Evolutionary conservation across 768 basidiomycete species (phyloP).

Genomic region (Obba rivulosa): DNA sequence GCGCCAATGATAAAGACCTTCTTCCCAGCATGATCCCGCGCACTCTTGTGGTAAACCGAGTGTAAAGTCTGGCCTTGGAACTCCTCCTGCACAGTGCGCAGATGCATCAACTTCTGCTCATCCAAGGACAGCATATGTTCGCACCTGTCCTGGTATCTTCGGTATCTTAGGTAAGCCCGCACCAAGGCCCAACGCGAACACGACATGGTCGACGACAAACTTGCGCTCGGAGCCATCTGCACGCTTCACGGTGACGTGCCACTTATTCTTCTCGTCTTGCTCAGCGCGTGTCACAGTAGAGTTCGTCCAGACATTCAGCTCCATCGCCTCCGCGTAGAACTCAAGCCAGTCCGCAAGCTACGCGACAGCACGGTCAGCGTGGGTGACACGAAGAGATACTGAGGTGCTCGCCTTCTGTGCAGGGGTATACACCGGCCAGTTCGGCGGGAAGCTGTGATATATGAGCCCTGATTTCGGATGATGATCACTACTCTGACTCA

Average conservation of each 20-base stretch:
- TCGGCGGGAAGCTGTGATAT: constrained; percentile 43
- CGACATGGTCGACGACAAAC: constrained; percentile 28
- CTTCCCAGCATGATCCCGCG: constrained; percentile 56
- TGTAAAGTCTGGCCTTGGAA: constrained; percentile 64
- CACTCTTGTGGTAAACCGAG: constrained; percentile 50
- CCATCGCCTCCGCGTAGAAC: constrained; percentile 52
- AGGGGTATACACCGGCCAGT: constrained; percentile 56
- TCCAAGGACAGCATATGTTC: neutral
- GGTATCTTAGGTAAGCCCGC: constrained; percentile 35
- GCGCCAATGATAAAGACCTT: constrained; percentile 68
- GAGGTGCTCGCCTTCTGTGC: constrained; percentile 38
- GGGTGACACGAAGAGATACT: neutral
- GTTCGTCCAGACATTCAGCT: constrained; percentile 59
- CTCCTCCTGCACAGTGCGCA: constrained; percentile 31
- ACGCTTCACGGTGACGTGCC: constrained; percentile 26
- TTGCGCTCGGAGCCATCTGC: constrained; percentile 29
- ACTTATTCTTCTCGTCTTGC: constrained; percentile 20
- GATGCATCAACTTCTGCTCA: neutral
- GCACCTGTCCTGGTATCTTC: constrained; percentile 23
- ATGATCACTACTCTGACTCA: constrained; percentile 23
- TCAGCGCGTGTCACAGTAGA: constrained; percentile 20
- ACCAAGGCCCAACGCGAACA: constrained; percentile 36
- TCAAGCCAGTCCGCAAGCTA: constrained; percentile 68
- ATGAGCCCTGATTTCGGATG: neutral
- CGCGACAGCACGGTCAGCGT: neutral